Evolutionary conservation across 495 filamentous ascomycete species (phyloP).

Genomic region (Lichenothelia convexa): DNA sequence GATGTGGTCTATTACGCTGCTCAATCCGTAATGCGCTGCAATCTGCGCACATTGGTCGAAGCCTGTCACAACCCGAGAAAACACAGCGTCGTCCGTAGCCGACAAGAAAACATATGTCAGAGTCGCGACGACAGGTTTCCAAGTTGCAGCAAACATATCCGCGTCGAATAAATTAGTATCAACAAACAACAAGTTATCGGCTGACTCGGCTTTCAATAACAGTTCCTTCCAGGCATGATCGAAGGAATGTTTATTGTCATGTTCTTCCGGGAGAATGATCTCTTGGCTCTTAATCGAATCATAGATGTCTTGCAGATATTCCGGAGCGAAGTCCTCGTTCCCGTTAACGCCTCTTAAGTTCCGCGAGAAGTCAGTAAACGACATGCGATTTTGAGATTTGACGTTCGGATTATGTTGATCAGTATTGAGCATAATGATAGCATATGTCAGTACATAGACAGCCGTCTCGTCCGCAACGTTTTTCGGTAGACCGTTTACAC

Average conservation of each 20-base stretch:
- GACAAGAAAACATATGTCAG: slow-evolving; percentile 98
- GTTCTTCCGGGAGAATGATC: slow-evolving; percentile 93
- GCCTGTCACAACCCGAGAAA: slow-evolving; percentile 76
- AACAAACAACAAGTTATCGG: slow-evolving; percentile 56
- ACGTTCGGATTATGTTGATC: slow-evolving; percentile 90
- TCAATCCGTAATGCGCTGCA: slow-evolving; percentile 66
- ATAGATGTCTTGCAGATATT: slow-evolving; percentile 77
- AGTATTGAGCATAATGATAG: slow-evolving; percentile 92
- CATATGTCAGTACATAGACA: slow-evolving; percentile 82
- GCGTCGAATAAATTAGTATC: slow-evolving; percentile 91
- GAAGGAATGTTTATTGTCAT: slow-evolving; percentile 88
- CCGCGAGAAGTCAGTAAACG: slow-evolving; percentile 54
- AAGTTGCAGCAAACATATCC: slow-evolving; percentile 92
- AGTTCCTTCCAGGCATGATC: slow-evolving; percentile 96
- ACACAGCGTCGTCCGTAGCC: slow-evolving; percentile 93
- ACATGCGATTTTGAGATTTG: slow-evolving; percentile 68
- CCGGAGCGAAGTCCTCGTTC: slow-evolving; percentile 63
- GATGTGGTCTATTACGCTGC: slow-evolving; percentile 79
- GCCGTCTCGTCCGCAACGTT: slow-evolving; percentile 76
- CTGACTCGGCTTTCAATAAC: slow-evolving; percentile 62
- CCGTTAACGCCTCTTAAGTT: slow-evolving; percentile 82
- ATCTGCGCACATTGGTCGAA: slow-evolving; percentile 95
- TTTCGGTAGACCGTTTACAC: slow-evolving; percentile 46
- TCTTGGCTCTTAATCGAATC: slow-evolving; percentile 82
- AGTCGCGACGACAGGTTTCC: slow-evolving; percentile 86